Evolutionary conservation across 148 eudicot genomes (phyloP).

Genomic region (Euryodendron excelsum): DNA sequence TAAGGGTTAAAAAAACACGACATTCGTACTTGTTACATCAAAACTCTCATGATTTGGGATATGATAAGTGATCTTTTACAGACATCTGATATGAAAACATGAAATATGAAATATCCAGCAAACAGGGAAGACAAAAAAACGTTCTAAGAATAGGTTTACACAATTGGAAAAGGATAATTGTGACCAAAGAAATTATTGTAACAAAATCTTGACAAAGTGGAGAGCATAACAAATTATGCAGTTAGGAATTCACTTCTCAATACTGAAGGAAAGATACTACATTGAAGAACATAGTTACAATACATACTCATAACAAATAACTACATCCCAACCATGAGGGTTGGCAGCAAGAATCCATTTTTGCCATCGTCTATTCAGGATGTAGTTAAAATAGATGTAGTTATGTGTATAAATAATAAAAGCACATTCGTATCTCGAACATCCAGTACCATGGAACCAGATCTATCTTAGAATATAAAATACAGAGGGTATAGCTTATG

Average conservation of each 20-base stretch:
- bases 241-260: background rate
- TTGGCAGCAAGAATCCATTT: background rate
- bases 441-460: background rate
- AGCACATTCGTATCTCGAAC: background rate
- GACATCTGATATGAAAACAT: background rate
- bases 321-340: background rate
- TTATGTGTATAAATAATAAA: background rate
- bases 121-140: background rate
- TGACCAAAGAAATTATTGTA: background rate
- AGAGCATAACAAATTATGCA: background rate
- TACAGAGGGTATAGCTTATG: background rate
- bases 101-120: background rate
- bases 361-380: background rate
- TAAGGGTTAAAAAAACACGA: background rate
- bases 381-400: background rate
- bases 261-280: background rate
- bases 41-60: background rate
- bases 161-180: background rate
- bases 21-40: background rate
- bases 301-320: background rate
- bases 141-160: background rate
- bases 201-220: background rate
- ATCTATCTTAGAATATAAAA: background rate
- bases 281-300: background rate
- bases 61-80: background rate